Conservation (phyloP, 805 yeast species). For the Lachancea mirantina region DNA sequence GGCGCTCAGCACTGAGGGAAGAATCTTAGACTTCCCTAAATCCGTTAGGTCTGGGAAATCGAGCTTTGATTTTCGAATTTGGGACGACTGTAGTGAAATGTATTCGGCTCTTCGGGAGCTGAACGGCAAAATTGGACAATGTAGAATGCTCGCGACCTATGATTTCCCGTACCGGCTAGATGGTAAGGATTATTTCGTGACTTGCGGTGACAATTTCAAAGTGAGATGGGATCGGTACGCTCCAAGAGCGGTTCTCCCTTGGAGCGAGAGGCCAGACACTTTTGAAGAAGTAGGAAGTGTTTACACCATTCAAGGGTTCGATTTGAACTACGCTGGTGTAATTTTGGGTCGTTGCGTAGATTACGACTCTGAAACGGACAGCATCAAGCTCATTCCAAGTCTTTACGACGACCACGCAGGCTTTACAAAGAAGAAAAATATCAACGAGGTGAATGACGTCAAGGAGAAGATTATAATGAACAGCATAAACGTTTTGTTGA, state of each 20-base stretch:
- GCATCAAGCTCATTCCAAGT: slow-evolving; percentile 31
- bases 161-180: slow-evolving; percentile 42
- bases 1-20: slow-evolving; percentile 30
- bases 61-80: slow-evolving; percentile 32
- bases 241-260: slow-evolving; percentile 36
- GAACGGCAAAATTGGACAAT: slow-evolving; percentile 34
- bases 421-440: slow-evolving; percentile 37
- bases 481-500: slow-evolving; percentile 39
- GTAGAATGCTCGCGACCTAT: slow-evolving; percentile 38
- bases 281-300: slow-evolving; percentile 44
- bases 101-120: slow-evolving; percentile 29
- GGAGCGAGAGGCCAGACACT: slow-evolving; percentile 41
- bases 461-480: slow-evolving; percentile 38
- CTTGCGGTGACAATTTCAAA: slow-evolving; percentile 38
- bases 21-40: slow-evolving; percentile 32
- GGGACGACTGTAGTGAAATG: slow-evolving; percentile 39
- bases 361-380: slow-evolving; percentile 33
- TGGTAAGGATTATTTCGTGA: slow-evolving; percentile 39
- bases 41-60: slow-evolving; percentile 11
- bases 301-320: slow-evolving; percentile 43
- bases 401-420: slow-evolving; percentile 42
- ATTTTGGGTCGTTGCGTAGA: slow-evolving; percentile 39
- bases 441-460: slow-evolving; percentile 31
- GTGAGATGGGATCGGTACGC: slow-evolving; percentile 42
- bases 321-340: slow-evolving; percentile 41